Conservation (phyloP, 2,329 filamentous ascomycete species). For the Alternaria sp. region DNA sequence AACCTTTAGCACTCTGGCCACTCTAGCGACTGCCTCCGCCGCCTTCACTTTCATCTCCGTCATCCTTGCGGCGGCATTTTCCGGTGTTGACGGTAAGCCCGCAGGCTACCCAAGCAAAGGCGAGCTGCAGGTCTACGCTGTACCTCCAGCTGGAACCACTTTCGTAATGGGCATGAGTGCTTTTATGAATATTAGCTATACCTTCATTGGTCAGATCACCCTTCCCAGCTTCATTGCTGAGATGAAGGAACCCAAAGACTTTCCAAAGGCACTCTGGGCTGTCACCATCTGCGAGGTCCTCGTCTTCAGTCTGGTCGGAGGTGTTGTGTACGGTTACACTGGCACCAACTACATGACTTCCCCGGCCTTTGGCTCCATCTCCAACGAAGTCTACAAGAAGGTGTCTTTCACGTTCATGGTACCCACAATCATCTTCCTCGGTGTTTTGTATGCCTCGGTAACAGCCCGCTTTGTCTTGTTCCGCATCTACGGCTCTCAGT, state of each 20-base stretch:
- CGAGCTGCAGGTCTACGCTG: conserved; percentile 70
- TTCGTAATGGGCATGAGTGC: conserved; percentile 86
- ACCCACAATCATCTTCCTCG: conserved; percentile 90
- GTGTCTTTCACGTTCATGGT: conserved; percentile 95
- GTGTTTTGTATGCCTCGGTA: conserved; percentile 88
- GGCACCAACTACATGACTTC: conserved; percentile 88
- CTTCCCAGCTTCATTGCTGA: conserved; percentile 94
- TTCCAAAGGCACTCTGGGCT: conserved; percentile 90
- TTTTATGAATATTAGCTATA: conserved; percentile 95
- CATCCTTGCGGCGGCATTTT: conserved; percentile 81
- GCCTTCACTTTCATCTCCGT: conserved; percentile 92
- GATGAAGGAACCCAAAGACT: conserved; percentile 83
- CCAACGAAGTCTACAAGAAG: conserved; percentile 80
- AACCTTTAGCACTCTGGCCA: conserved; percentile 82
- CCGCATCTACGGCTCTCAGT: conserved; percentile 76
- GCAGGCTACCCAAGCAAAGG: conserved; percentile 67
- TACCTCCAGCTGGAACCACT: conserved; percentile 74
- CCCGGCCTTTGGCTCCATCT: conserved; percentile 85
- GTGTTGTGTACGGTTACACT: conserved; percentile 84
- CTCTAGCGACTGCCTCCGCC: conserved; percentile 80
- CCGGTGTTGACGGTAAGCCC: conserved; percentile 77
- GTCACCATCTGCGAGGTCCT: conserved; percentile 89
- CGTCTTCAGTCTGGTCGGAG: conserved; percentile 82
- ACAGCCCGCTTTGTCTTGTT: conserved; percentile 92
- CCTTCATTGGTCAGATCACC: conserved; percentile 95